Percentiles rank a stretch among this genome's conserved stretches.
phyloP scores from a whole-genome alignment of 352 stramenopile species.

The Blastocystis sp. region DNA sequence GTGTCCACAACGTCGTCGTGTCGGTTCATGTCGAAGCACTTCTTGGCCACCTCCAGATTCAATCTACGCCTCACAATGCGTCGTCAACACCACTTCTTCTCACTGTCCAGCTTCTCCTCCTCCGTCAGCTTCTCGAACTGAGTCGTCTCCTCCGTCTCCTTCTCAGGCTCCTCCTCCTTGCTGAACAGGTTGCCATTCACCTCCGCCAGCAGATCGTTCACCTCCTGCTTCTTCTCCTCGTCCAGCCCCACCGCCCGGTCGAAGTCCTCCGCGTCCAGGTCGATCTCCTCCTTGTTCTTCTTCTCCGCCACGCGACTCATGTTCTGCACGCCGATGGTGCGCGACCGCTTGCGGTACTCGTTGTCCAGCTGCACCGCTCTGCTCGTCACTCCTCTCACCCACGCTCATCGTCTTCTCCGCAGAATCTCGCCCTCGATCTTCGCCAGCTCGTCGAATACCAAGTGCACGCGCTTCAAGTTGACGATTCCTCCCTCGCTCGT shows the following conservation, averaged over 20 bases:
- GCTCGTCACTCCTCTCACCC: constrained; percentile 22
- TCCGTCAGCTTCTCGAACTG: constrained; percentile 70
- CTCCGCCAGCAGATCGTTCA: neutral
- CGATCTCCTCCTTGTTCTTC: constrained; percentile 56
- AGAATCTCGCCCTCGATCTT: constrained; percentile 78
- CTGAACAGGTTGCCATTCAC: neutral
- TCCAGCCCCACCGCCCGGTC: neutral
- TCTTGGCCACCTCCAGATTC: constrained; percentile 12
- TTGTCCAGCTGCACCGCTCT: constrained; percentile 68
- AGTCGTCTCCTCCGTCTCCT: neutral
- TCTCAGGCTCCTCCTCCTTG: neutral
- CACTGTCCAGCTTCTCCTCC: constrained; percentile 75
- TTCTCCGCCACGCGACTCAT: constrained; percentile 22
- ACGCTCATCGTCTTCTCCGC: constrained; percentile 42
- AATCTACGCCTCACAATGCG: neutral
- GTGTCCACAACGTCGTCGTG: constrained; percentile 83
- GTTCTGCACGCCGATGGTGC: constrained; percentile 21
- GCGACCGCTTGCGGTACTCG: constrained; percentile 20
- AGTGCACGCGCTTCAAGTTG: constrained; percentile 88
- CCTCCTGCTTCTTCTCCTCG: constrained; percentile 8
- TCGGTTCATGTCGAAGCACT: constrained; percentile 75
- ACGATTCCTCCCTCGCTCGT: constrained; percentile 87
- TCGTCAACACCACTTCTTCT: constrained; percentile 71
- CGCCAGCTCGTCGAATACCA: constrained; percentile 91
- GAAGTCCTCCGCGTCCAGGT: constrained; percentile 11